A percentile compares a stretch with the other conserved stretches of the same genome.
These are phyloP conservation scores for Teunomyces kruisii DNA, from an alignment of 805 yeast genomes.

Conservation along the genomic window DNA sequence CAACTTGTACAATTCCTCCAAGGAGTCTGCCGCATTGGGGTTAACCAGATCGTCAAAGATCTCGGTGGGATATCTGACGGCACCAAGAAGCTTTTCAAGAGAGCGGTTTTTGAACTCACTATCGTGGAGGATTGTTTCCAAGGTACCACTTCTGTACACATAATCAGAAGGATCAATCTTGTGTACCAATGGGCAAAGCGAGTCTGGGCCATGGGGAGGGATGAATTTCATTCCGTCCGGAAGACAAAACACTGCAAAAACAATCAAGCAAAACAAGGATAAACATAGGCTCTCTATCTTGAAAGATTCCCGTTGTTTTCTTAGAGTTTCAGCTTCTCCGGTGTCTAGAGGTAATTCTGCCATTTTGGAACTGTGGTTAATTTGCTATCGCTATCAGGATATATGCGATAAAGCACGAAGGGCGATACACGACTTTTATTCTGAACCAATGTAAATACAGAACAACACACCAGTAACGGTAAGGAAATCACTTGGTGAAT, in stretches of 20 bases:
- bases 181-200: constrained; percentile 35
- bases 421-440: not conserved
- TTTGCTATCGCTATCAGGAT: not conserved
- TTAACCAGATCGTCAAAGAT: constrained; percentile 30
- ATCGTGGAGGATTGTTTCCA: constrained; percentile 27
- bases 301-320: not conserved
- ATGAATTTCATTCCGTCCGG: no score
- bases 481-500: no score
- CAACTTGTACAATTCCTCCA: constrained; percentile 24
- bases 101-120: constrained; percentile 22
- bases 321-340: not conserved
- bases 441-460: not conserved
- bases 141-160: constrained; percentile 19
- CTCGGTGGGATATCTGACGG: constrained; percentile 33
- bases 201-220: constrained; percentile 20
- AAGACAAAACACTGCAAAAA: not conserved
- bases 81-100: constrained; percentile 21
- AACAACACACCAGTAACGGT: not conserved
- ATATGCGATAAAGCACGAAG: not conserved
- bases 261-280: no score
- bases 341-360: constrained; percentile 1
- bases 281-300: no score
- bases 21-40: constrained; percentile 23
- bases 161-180: constrained; percentile 28
- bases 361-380: not conserved